Evolutionary conservation across 139 green algal genomes (phyloP).

Genomic region (Coccomyxa sp.): DNA sequence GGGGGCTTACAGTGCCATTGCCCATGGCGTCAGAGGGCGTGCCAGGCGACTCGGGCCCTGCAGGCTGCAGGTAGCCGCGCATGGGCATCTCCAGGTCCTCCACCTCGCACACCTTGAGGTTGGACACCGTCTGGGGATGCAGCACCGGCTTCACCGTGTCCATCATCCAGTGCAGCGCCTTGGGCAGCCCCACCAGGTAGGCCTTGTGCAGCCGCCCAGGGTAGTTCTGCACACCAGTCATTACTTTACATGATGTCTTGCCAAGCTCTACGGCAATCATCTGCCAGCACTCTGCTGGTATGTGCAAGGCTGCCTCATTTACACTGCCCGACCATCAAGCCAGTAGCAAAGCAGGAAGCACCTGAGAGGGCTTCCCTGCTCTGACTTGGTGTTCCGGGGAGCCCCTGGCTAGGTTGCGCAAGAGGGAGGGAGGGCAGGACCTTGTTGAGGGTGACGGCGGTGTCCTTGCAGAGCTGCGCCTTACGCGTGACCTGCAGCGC

Average conservation of each 20-base stretch:
- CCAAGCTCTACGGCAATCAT: not conserved
- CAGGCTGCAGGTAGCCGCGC: not conserved
- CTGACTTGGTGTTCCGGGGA: not conserved
- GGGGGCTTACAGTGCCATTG: not conserved
- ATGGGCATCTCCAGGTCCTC: not conserved
- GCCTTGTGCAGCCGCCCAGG: slow-evolving; percentile 32
- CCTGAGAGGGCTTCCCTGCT: not conserved
- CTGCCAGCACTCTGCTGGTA: not conserved
- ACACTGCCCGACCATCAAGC: not conserved
- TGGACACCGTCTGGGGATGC: slow-evolving; percentile 20
- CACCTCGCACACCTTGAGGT: slow-evolving; percentile 8
- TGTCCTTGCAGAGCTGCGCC: slow-evolving; percentile 12
- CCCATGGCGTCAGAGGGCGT: not conserved
- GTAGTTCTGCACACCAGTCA: slow-evolving; percentile 15
- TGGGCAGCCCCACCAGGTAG: slow-evolving; percentile 37
- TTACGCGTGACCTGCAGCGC: slow-evolving; percentile 17
- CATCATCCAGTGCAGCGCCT: slow-evolving; percentile 29
- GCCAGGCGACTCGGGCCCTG: not conserved
- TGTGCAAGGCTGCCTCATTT: not conserved
- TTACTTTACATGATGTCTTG: not conserved
- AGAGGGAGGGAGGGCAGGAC: not conserved
- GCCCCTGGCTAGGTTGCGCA: not conserved
- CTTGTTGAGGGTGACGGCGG: slow-evolving; percentile 5
- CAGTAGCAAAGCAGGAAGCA: not conserved
- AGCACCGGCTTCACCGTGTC: slow-evolving; percentile 21